A percentile compares a stretch with the other conserved stretches of the same genome.
phyloP scores from a whole-genome alignment of 306 rosid species.

The Prosopis cineraria region DNA sequence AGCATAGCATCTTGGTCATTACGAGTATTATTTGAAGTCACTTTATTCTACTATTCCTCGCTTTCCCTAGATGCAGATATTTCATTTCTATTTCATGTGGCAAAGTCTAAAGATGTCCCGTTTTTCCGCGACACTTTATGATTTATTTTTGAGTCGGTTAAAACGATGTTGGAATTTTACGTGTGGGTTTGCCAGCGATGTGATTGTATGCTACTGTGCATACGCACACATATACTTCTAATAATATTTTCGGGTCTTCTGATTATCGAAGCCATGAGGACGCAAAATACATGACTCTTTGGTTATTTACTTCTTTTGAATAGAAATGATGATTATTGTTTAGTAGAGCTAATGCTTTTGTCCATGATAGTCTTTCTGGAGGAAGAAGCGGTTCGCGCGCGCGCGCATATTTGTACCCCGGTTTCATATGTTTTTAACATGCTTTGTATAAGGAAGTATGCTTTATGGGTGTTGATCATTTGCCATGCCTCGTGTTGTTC shows the following conservation, averaged over 20 bases:
- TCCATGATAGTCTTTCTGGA: slow-evolving; percentile 10
- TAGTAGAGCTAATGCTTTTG: neutral
- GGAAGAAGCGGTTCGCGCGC: too few species aligned
- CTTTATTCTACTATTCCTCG: neutral
- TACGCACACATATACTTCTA: neutral
- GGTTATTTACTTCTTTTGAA: neutral
- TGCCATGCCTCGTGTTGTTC: slow-evolving; percentile 31
- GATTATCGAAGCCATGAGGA: slow-evolving; percentile 12
- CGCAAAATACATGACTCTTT: neutral
- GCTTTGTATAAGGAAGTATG: slow-evolving; percentile 13
- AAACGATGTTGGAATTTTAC: slow-evolving; percentile 7
- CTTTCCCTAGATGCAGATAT: neutral
- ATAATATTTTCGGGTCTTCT: slow-evolving; percentile 13
- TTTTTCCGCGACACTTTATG: neutral
- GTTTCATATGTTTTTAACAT: slow-evolving; percentile 17
- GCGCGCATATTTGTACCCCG: neutral
- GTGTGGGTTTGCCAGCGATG: neutral
- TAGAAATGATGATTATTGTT: neutral
- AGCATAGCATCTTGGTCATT: neutral
- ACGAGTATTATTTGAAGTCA: neutral
- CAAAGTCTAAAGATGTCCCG: neutral
- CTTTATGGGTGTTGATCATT: slow-evolving; percentile 31
- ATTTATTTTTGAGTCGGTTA: neutral
- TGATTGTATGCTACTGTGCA: neutral
- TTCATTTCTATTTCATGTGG: neutral